Base-by-base conservation (phyloP, 2,329 filamentous ascomycete species). In the Fusarium xyrophilum region DNA sequence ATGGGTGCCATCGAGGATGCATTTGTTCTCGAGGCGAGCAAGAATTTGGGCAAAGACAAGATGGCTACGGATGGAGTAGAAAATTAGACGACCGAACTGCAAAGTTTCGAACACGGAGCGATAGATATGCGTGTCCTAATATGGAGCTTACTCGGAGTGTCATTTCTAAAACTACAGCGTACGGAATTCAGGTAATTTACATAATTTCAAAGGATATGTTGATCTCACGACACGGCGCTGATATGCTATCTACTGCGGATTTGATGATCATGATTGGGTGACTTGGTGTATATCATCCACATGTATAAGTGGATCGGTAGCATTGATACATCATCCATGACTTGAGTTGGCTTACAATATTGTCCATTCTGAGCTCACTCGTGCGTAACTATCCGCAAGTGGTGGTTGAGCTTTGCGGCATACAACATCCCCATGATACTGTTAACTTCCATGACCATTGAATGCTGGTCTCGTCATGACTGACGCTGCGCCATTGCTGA, bases 1-100 rank as follows among this genome's bases (percentile, higher is more conserved):
- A 91, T 93, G 79, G 87, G 88, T 17, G 92, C 92, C 5, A 92
- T 98, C 17, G 94, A 98, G 81, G 93, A 97, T 79, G 86, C 91
- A 1, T 88, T 86, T 75, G 74, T 84, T 12, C 38, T 76, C 2
- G 80, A 81, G 67, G 76, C 74, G 8, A 71, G 47, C 10, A 68
- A 71, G 59, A 65, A 51, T 25, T 75, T 73, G 3, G 72, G 57
- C 12, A 69, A 69, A 55, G 68, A 58, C 27, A 72, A 69, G 58
- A 71, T 56, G 44, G 68, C 23, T 25, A 65, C 60, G 42, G 68
- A 66, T 17, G 72, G 51, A 54, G 63, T 47, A 50, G 72, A 67
- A 42, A 67, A 61, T 40, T 74, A 74, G 64, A 61, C 63, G 46
- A 27, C 32, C 35, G 42, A 58, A 58, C 56, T 70, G 42, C 58